Evolutionary conservation across 495 filamentous ascomycete genomes (phyloP).

Genomic region (Pyrenula massariospora): DNA sequence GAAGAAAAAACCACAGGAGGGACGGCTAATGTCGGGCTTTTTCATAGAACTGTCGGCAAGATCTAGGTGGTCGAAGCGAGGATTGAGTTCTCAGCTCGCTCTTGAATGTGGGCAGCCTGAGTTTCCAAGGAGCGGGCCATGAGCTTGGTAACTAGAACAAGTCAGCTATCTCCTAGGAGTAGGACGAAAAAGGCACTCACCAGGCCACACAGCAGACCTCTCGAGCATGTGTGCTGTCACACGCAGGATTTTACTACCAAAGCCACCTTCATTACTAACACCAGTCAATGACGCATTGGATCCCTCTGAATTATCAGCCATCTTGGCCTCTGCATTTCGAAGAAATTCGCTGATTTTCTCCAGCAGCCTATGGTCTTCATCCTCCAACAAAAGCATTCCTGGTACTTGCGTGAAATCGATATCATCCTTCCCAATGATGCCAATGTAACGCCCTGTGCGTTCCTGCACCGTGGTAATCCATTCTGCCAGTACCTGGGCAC

Average conservation of each 20-base stretch:
- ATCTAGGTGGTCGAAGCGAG: neutral
- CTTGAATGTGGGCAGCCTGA: constrained; percentile 73
- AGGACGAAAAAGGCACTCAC: constrained; percentile 35
- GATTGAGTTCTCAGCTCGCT: constrained; percentile 55
- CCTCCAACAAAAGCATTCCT: constrained; percentile 80
- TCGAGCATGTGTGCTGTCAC: constrained; percentile 85
- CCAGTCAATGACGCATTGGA: constrained; percentile 37
- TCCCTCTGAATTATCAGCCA: constrained; percentile 39
- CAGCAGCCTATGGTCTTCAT: constrained; percentile 82
- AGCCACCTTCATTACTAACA: constrained; percentile 51
- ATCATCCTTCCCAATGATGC: constrained; percentile 72
- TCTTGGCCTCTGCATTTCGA: constrained; percentile 66
- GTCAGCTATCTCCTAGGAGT: constrained; percentile 17
- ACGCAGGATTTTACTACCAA: constrained; percentile 74
- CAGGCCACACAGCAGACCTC: constrained; percentile 83
- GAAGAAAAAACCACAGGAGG: no score
- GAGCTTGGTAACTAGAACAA: constrained; percentile 58
- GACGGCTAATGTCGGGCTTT: no score
- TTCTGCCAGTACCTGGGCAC: constrained; percentile 91
- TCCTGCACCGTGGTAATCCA: constrained; percentile 95
- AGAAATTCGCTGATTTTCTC: constrained; percentile 77
- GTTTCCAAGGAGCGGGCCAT: constrained; percentile 80
- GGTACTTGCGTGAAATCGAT: constrained; percentile 68
- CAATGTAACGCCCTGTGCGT: constrained; percentile 78
- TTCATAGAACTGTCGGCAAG: no score